Evolutionary conservation across 768 basidiomycete species (phyloP).

Genomic region (Suillus subalutaceus): DNA sequence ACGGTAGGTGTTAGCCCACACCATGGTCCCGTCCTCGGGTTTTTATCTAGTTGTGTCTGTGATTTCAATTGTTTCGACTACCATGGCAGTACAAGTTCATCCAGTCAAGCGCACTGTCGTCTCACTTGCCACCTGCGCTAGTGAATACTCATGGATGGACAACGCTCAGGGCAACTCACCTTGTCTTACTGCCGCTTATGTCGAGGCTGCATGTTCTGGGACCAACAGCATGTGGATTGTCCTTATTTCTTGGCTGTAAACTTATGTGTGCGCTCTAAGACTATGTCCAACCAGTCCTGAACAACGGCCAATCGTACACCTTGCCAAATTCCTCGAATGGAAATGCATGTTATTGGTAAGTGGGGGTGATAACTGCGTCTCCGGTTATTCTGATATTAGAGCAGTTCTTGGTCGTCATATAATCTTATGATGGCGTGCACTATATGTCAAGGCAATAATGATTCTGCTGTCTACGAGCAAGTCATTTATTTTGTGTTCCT

Average conservation of each 20-base stretch:
- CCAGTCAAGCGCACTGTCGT: slow-evolving; percentile 15
- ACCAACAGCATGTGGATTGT: slow-evolving; percentile 21
- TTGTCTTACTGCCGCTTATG: slow-evolving; percentile 31
- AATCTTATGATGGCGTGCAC: slow-evolving; percentile 57
- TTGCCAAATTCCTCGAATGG: slow-evolving; percentile 26
- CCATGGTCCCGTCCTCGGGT: neutral
- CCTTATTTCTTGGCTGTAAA: neutral
- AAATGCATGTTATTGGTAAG: slow-evolving; percentile 34
- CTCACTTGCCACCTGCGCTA: slow-evolving; percentile 21
- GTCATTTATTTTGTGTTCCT: slow-evolving; percentile 16
- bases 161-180: slow-evolving; percentile 17
- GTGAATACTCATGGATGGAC: slow-evolving; percentile 30
- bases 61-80: neutral
- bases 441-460: slow-evolving; percentile 45
- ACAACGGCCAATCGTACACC: slow-evolving; percentile 18
- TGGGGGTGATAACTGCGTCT: neutral
- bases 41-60: neutral
- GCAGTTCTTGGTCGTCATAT: slow-evolving; percentile 59
- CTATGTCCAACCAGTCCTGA: slow-evolving; percentile 29
- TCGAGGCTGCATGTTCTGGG: slow-evolving; percentile 31
- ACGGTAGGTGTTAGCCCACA: too few relatives aligned
- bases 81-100: slow-evolving; percentile 12
- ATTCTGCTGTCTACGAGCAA: slow-evolving; percentile 28
- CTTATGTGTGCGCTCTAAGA: slow-evolving; percentile 12
- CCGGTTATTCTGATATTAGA: neutral